These are phyloP conservation scores for Peterozyma toletana DNA, from an alignment of 805 yeast species.

Conservation along the genomic window DNA sequence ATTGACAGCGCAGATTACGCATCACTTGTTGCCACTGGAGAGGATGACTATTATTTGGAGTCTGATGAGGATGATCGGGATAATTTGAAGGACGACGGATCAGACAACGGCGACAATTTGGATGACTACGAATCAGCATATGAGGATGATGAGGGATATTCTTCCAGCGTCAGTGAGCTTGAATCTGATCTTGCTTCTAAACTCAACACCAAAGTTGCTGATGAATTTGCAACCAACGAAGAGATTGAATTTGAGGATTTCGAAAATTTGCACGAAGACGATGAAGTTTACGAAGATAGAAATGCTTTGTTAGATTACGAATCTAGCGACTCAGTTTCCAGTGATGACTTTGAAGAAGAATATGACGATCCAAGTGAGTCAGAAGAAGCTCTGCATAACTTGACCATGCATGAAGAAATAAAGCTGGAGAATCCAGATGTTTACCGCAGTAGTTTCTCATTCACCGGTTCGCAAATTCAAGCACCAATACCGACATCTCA, in stretches of 20 bases:
- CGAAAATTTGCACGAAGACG: constrained; percentile 6
- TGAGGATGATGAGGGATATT: too few species aligned
- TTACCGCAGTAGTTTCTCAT: background rate
- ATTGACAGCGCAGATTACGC: too few species aligned
- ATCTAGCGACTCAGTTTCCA: constrained; percentile 1
- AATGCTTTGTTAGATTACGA: background rate
- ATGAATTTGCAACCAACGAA: background rate
- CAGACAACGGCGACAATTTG: background rate
- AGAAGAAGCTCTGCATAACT: background rate
- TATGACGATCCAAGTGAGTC: background rate
- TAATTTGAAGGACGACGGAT: background rate
- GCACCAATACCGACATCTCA: too few species aligned
- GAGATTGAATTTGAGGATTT: constrained; percentile 3
- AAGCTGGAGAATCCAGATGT: background rate
- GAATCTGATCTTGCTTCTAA: too few species aligned
- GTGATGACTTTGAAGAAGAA: constrained; percentile 5
- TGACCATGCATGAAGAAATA: background rate
- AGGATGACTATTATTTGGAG: too few species aligned
- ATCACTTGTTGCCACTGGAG: too few species aligned
- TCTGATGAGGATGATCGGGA: background rate
- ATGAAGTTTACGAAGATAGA: background rate
- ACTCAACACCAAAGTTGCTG: too few species aligned
- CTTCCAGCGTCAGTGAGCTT: too few species aligned
- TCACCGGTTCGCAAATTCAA: constrained; percentile 6
- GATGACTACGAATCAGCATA: too few species aligned